Evolutionary conservation across 331 rosid genomes (phyloP).

Genomic region (Pyracantha coccinea): DNA sequence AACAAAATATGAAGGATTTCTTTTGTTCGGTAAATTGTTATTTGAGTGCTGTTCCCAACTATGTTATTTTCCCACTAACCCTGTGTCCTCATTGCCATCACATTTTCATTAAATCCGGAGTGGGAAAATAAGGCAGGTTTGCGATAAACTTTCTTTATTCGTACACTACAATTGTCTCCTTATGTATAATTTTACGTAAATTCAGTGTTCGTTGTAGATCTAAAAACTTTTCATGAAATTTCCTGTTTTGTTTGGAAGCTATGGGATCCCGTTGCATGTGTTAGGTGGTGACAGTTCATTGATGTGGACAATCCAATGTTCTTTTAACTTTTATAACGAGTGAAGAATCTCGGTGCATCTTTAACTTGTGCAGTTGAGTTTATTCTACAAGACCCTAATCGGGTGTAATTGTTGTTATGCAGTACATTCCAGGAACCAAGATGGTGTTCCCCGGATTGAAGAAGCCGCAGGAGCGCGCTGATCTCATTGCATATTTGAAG

Average conservation of each 20-base stretch:
- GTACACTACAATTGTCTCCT: background rate
- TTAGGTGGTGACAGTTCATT: background rate
- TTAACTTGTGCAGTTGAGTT: too few relatives aligned
- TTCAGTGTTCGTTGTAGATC: background rate
- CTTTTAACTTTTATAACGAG: too few relatives aligned
- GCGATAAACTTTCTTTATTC: background rate
- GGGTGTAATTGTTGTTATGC: conserved; percentile 17
- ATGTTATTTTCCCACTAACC: too few relatives aligned
- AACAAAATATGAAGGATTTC: too few relatives aligned
- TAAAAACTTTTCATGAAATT: background rate
- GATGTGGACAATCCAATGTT: too few relatives aligned
- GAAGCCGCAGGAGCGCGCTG: conserved; percentile 91
- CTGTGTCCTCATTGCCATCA: too few relatives aligned
- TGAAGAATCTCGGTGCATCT: too few relatives aligned
- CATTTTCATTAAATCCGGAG: too few relatives aligned
- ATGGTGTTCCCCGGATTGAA: conserved; percentile 89
- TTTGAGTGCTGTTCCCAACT: too few relatives aligned
- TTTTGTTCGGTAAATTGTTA: too few relatives aligned
- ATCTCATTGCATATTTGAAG: conserved; percentile 78
- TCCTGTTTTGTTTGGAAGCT: background rate
- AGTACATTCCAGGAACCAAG: conserved; percentile 96
- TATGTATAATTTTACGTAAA: background rate
- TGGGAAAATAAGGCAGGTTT: too few relatives aligned
- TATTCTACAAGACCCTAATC: background rate
- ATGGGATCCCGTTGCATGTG: background rate